Percentiles rank a stretch among this genome's conserved stretches.
Conservation (phyloP, 2,329 filamentous ascomycete species). For the Macrophomina pseudophaseolina region DNA sequence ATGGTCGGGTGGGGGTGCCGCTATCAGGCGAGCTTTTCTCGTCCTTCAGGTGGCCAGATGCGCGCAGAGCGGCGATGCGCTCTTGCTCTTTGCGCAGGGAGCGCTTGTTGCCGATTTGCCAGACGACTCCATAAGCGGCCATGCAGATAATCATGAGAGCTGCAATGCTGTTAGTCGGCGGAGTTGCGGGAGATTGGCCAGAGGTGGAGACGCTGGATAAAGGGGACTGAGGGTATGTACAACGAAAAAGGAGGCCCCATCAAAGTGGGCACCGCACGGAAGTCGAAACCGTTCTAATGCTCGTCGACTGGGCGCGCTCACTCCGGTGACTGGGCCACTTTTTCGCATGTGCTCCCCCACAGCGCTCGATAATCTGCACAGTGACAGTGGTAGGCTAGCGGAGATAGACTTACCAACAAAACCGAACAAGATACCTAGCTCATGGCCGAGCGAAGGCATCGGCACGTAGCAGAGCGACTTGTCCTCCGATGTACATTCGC, state of each 20-base stretch:
- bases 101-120: constrained; percentile 32
- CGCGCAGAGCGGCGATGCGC: constrained; percentile 31
- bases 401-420: constrained; percentile 31
- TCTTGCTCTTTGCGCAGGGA: constrained; percentile 30
- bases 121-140: constrained; percentile 31
- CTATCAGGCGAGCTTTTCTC: constrained; percentile 20
- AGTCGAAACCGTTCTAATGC: not conserved
- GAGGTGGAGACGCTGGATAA: not conserved
- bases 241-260: not conserved
- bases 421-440: constrained; percentile 35
- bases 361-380: no score
- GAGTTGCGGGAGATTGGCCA: not conserved
- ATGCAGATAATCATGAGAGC: constrained; percentile 34
- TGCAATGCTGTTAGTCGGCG: constrained; percentile 4
- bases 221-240: not conserved
- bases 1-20: not conserved
- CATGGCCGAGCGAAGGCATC: constrained; percentile 33
- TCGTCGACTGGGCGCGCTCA: not conserved
- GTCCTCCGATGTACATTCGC: constrained; percentile 21
- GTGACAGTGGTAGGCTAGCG: no score
- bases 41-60: constrained; percentile 29
- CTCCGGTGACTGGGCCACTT: not conserved
- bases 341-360: no score
- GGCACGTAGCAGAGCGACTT: constrained; percentile 26
- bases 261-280: not conserved